Evolutionary conservation across 768 basidiomycete genomes (phyloP).

Genomic region (Leccinum barrowsii): DNA sequence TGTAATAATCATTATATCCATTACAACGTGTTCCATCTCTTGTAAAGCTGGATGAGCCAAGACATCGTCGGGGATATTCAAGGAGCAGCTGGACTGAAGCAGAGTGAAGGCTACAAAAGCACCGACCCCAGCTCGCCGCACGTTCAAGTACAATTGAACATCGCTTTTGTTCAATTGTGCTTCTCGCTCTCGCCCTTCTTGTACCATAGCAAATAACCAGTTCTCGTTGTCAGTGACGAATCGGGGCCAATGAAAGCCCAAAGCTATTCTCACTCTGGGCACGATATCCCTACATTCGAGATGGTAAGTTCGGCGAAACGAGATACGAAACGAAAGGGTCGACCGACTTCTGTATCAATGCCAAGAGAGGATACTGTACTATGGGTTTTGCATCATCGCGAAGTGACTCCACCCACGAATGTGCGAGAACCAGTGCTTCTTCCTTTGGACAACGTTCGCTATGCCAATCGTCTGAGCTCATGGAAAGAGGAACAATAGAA

Average conservation of each 20-base stretch:
- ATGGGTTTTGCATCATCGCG: neutral
- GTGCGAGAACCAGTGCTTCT: neutral
- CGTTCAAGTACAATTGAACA: neutral
- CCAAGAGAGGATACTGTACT: neutral
- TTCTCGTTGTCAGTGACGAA: neutral
- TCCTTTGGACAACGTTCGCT: neutral
- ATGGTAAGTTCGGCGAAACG: neutral
- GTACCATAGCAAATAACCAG: neutral
- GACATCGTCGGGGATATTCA: neutral
- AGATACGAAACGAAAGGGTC: neutral
- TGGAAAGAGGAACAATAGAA: neutral
- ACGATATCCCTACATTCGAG: neutral
- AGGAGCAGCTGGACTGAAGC: neutral
- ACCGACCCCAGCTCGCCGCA: neutral
- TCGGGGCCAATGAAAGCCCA: neutral
- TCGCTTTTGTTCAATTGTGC: neutral
- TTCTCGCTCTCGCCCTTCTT: neutral
- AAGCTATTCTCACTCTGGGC: neutral
- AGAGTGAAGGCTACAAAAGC: neutral
- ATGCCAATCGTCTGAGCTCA: neutral
- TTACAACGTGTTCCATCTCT: neutral
- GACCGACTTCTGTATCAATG: neutral
- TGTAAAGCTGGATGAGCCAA: neutral
- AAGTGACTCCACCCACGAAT: neutral
- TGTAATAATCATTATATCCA: neutral